These are phyloP conservation scores for Pyrus betulifolia DNA, from an alignment of 306 rosid genomes.

Conservation along the genomic window DNA sequence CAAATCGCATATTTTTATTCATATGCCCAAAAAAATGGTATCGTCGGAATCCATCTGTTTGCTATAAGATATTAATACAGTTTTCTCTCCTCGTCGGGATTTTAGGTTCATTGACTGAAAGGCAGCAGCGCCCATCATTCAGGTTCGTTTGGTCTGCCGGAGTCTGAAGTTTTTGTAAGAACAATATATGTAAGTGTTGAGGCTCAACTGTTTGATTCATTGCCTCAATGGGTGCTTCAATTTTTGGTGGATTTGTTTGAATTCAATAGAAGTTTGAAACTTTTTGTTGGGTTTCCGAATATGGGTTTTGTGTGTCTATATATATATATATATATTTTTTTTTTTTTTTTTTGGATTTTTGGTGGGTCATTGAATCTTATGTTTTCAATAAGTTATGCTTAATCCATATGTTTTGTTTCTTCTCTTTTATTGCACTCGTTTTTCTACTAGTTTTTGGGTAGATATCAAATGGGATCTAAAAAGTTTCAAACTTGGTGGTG, in stretches of 20 bases:
- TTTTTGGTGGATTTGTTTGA: not conserved
- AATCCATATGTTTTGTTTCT: not conserved
- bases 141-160: not conserved
- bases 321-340: too few relatives aligned
- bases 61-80: not conserved
- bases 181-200: constrained; percentile 13
- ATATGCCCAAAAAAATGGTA: not conserved
- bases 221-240: not conserved
- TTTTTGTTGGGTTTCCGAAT: not conserved
- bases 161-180: not conserved
- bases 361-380: too few relatives aligned
- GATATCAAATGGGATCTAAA: not conserved
- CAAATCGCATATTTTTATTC: not conserved
- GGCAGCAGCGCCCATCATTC: constrained; percentile 20
- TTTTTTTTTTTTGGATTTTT: too few relatives aligned
- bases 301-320: not conserved
- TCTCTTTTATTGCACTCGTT: not conserved
- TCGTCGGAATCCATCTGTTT: not conserved
- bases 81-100: not conserved
- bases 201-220: constrained; percentile 13
- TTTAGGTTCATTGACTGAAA: constrained; percentile 15
- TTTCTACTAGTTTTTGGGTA: not conserved
- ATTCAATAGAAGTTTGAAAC: not conserved
- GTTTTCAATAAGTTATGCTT: not conserved
- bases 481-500: not conserved